Conservation (phyloP, 345 rosid species). For the Trapa bicornis region DNA sequence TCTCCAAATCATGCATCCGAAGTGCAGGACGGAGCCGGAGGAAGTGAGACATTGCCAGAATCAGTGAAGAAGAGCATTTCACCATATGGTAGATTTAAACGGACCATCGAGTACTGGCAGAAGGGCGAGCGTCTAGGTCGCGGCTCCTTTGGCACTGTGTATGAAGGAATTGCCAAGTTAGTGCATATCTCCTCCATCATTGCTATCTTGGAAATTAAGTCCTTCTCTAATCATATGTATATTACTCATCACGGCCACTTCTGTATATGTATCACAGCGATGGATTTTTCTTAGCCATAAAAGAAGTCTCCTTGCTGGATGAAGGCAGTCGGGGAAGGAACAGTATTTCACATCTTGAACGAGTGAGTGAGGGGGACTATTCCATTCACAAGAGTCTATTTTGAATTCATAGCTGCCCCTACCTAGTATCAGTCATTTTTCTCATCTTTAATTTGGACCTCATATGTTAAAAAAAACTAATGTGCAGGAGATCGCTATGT, state of each 20-base stretch:
- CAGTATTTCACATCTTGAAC: conserved; percentile 61
- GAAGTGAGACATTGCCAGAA: not conserved
- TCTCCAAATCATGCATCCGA: not conserved
- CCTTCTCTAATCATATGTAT: not conserved
- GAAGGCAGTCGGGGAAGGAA: conserved; percentile 66
- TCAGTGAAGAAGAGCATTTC: conserved; percentile 8
- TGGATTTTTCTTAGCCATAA: conserved; percentile 81
- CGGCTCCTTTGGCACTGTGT: conserved; percentile 31
- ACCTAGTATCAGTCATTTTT: not conserved
- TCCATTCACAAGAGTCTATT: conserved; percentile 1
- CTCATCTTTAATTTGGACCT: not conserved
- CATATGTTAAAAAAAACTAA: conserved; percentile 1
- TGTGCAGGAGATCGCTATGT: conserved; percentile 68
- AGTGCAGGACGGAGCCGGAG: not conserved
- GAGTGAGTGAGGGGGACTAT: conserved; percentile 21
- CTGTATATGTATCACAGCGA: conserved; percentile 23
- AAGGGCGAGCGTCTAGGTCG: conserved; percentile 32
- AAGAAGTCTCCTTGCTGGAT: conserved; percentile 84
- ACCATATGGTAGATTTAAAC: conserved; percentile 12
- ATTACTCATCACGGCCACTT: not conserved
- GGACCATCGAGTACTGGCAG: conserved; percentile 16
- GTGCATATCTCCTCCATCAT: not conserved
- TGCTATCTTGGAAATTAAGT: not conserved
- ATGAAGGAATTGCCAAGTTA: conserved; percentile 23
- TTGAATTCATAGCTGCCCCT: not conserved